These are phyloP conservation scores for Allantophomopsis lycopodina DNA, from an alignment of 2,329 filamentous ascomycete species.

Conservation along the genomic window DNA sequence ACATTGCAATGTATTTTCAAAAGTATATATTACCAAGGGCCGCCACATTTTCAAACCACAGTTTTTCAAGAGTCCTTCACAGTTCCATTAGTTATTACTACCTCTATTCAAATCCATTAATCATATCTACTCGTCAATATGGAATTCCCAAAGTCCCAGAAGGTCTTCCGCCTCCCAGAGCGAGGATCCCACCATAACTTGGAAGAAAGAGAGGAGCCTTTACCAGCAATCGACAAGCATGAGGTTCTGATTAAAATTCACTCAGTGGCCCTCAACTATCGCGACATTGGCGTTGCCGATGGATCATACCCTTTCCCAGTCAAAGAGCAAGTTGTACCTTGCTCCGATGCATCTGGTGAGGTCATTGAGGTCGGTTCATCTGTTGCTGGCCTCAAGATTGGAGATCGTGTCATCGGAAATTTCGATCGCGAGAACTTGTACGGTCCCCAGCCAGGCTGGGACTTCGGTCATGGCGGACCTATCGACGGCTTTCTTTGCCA, in stretches of 20 bases:
- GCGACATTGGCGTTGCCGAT: constrained; percentile 18
- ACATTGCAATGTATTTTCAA: too few relatives aligned
- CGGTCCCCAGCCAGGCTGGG: constrained; percentile 4
- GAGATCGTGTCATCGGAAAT: constrained; percentile 18
- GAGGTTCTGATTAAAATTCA: constrained; percentile 18
- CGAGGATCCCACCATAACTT: constrained; percentile 8
- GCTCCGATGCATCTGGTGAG: constrained; percentile 22
- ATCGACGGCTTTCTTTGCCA: constrained; percentile 25
- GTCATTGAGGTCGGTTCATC: constrained; percentile 15
- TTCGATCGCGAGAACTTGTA: constrained; percentile 14
- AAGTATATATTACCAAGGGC: too few relatives aligned
- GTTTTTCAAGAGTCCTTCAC: too few relatives aligned
- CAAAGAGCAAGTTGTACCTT: constrained; percentile 21
- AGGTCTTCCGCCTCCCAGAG: constrained; percentile 6
- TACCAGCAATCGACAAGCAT: constrained; percentile 11
- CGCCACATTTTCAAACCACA: too few relatives aligned
- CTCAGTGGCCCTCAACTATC: constrained; percentile 20
- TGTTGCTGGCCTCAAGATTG: constrained; percentile 14
- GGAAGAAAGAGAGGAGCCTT: constrained; percentile 11
- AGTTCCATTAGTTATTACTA: too few relatives aligned
- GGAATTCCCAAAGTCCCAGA: constrained; percentile 6
- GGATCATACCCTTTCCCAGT: constrained; percentile 17
- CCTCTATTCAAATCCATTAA: too few relatives aligned
- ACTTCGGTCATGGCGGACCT: constrained; percentile 11
- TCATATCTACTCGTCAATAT: constrained; percentile 1